Evolutionary conservation across 2,329 filamentous ascomycete genomes (phyloP), one percentile per base, ranked within the genome.

Genomic region (Knufia fluminis): DNA sequence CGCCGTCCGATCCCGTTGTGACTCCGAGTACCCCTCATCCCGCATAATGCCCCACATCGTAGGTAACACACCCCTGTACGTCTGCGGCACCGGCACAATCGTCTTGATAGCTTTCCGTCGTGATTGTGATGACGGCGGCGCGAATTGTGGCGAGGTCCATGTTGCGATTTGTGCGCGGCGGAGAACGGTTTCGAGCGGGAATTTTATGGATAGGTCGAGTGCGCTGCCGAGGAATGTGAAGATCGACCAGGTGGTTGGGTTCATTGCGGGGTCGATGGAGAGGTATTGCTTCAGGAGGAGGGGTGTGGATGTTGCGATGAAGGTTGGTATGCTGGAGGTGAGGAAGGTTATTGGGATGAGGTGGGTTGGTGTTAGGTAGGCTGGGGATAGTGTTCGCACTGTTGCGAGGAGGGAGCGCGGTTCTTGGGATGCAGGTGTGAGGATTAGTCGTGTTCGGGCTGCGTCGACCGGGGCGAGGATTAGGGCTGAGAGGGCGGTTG

Each of bases 171-270:
- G 92, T 3, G 87, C 91, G 52, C 92, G 80, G 42, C 92, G 83
- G 6, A 97, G 76, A 14, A 95, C 85, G 0, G 91, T 97, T 68
- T 98, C 92, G 3, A 97, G 73, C 0, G 92, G 92, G 10, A 97
- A 79, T 61, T 91, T 90, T 57, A 95, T 68, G 60, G 92, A 85
- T 26, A 97, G 78, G 43, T 94, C 90, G 1, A 81, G 75, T 0
- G 83, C 82, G 2, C 86, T 89, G 12, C 86, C 81, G 57, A 86
- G 74, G 68, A 97, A 95, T 47, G 86, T 86, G 61, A 82, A 80
- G 40, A 95, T 64, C 17, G 84, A 87, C 72, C 94, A 97, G 12
- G 85, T 78, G 38, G 82, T 81, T 0, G 92, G 90, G 4, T 87
- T 88, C 24, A 84, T 71, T 49, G 92, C 77, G 20, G 85, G 86